Evolutionary conservation across 306 rosid species (phyloP).

Genomic region (Clitoria ternatea): DNA sequence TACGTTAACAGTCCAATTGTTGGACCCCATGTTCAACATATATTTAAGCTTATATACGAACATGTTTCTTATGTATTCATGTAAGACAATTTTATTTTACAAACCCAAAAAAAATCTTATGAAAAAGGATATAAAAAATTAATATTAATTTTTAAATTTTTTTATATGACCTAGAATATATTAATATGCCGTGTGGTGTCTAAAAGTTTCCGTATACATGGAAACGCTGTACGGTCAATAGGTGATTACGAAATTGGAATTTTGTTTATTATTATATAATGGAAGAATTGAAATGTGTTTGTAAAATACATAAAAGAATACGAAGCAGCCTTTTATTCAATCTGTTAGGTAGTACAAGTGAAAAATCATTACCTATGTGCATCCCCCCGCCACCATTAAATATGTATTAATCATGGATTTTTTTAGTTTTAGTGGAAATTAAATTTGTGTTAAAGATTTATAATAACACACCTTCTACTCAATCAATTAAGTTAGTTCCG

Average conservation of each 20-base stretch:
- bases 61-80: too few species aligned
- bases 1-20: background rate
- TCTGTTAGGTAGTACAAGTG: constrained; percentile 31
- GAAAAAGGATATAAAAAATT: too few species aligned
- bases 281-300: background rate
- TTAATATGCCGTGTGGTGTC: background rate
- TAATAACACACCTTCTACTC: too few species aligned
- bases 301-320: background rate
- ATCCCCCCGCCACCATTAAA: background rate
- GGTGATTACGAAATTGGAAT: background rate
- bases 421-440: too few species aligned
- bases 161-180: background rate
- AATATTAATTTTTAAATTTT: background rate
- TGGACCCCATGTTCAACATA: constrained; percentile 21
- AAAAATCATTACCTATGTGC: constrained; percentile 22
- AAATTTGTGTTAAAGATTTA: too few species aligned
- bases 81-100: too few species aligned
- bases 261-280: too few species aligned
- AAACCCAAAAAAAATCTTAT: too few species aligned
- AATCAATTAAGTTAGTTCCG: too few species aligned
- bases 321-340: constrained; percentile 26
- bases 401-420: constrained; percentile 8
- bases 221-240: background rate
- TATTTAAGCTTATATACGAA: background rate
- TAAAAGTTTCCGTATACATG: background rate